Conservation (phyloP, 2,329 filamentous ascomycete species). For the Fusarium buharicum region DNA sequence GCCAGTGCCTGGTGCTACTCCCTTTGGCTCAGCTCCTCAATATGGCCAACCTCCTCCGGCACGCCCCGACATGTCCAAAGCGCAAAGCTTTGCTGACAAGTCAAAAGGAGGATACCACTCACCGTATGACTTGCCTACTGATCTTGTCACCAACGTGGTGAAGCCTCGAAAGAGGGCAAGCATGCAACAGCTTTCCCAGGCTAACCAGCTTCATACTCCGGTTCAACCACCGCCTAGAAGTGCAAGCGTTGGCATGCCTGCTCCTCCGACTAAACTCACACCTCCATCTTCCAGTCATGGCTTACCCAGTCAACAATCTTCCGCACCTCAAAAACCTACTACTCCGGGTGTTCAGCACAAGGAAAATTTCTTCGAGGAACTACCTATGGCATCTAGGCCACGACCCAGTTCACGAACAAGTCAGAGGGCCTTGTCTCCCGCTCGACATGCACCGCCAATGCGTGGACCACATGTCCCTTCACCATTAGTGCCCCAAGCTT, state of each 20-base stretch:
- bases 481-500: slow-evolving; percentile 40
- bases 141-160: slow-evolving; percentile 66
- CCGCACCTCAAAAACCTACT: slow-evolving; percentile 49
- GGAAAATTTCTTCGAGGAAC: slow-evolving; percentile 79
- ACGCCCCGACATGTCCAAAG: slow-evolving; percentile 63
- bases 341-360: slow-evolving; percentile 54
- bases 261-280: slow-evolving; percentile 40
- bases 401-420: slow-evolving; percentile 68
- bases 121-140: slow-evolving; percentile 94
- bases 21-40: slow-evolving; percentile 46
- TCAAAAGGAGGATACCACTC: slow-evolving; percentile 92
- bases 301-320: slow-evolving; percentile 48
- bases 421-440: slow-evolving; percentile 56
- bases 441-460: slow-evolving; percentile 48
- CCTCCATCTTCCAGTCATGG: slow-evolving; percentile 52
- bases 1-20: slow-evolving; percentile 37
- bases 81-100: slow-evolving; percentile 90
- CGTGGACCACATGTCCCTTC: slow-evolving; percentile 41
- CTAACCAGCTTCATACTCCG: slow-evolving; percentile 53
- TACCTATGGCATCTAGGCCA: slow-evolving; percentile 72
- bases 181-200: slow-evolving; percentile 64
- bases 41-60: slow-evolving; percentile 53
- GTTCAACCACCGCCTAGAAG: slow-evolving; percentile 63
- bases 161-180: slow-evolving; percentile 74
- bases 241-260: slow-evolving; percentile 64